phyloP scores from a whole-genome alignment of 129 eudicot genomes.

The Erigeron canadensis region DNA sequence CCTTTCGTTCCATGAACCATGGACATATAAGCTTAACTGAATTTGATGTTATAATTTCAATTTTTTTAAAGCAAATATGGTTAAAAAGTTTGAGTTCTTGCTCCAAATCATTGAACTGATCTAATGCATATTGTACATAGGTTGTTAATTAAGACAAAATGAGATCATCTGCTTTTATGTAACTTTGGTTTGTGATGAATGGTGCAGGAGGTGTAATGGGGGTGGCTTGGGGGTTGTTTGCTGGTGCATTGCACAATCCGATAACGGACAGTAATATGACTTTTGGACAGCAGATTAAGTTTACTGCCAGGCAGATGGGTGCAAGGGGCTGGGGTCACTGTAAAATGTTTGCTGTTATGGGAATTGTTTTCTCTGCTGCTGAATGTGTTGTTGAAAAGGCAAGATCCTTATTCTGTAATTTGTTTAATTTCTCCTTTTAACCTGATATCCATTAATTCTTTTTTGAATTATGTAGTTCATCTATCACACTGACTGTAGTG shows the following conservation, averaged over 20 bases:
- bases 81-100: no score
- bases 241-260: constrained; percentile 90
- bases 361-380: constrained; percentile 74
- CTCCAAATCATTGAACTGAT: no score
- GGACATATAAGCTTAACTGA: no score
- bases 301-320: constrained; percentile 90
- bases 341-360: constrained; percentile 94
- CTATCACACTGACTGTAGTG: background rate
- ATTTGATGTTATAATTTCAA: no score
- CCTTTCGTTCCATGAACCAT: no score
- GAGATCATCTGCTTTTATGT: background rate
- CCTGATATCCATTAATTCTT: background rate
- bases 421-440: background rate
- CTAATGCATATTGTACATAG: no score
- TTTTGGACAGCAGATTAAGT: constrained; percentile 63
- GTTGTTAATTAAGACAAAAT: background rate
- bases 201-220: constrained; percentile 96
- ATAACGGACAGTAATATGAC: constrained; percentile 71
- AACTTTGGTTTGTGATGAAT: background rate
- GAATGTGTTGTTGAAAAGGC: constrained; percentile 96
- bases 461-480: background rate
- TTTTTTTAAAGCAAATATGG: no score
- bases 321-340: constrained; percentile 86
- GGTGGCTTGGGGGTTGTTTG: constrained; percentile 79
- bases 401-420: background rate